phyloP scores from a whole-genome alignment of 2,329 filamentous ascomycete species.

The Exophiala sp. region DNA sequence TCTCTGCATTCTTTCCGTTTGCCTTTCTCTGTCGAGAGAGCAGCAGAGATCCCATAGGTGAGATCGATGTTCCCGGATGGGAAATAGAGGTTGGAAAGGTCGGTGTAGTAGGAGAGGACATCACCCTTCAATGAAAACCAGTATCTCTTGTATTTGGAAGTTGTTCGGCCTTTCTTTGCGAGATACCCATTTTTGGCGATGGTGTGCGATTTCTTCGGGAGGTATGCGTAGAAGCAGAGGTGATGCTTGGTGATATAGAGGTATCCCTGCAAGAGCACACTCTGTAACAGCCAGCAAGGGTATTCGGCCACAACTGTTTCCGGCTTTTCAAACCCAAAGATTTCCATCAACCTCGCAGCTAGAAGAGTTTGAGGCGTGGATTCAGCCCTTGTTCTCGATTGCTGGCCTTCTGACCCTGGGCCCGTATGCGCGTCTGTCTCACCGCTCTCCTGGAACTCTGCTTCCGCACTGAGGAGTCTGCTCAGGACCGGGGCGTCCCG shows the following conservation, averaged over 20 bases:
- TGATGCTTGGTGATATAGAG: slow-evolving; percentile 92
- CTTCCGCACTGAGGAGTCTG: slow-evolving; percentile 67
- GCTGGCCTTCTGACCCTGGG: slow-evolving; percentile 24
- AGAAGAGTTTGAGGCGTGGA: slow-evolving; percentile 51
- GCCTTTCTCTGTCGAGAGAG: slow-evolving; percentile 62
- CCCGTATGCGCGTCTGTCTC: slow-evolving; percentile 15
- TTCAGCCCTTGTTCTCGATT: slow-evolving; percentile 33
- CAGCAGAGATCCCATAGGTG: slow-evolving; percentile 84
- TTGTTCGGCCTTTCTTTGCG: slow-evolving; percentile 79
- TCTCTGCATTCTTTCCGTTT: slow-evolving; percentile 64
- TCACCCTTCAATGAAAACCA: slow-evolving; percentile 93
- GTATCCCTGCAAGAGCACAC: slow-evolving; percentile 84
- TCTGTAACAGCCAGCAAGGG: slow-evolving; percentile 87
- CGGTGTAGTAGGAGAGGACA: slow-evolving; percentile 81
- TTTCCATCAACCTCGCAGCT: slow-evolving; percentile 68
- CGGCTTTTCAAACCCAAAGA: slow-evolving; percentile 72
- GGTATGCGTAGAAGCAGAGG: slow-evolving; percentile 93
- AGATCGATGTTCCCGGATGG: slow-evolving; percentile 88
- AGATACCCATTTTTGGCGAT: slow-evolving; percentile 82
- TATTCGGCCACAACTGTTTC: slow-evolving; percentile 89
- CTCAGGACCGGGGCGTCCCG: slow-evolving; percentile 67
- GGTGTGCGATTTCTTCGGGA: slow-evolving; percentile 81
- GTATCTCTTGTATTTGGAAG: slow-evolving; percentile 79
- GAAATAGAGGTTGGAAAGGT: slow-evolving; percentile 82
- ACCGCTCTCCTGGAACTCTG: slow-evolving; percentile 46